Percentiles rank a stretch among this genome's conserved stretches.
These are phyloP conservation scores for Polyporus tsugae DNA, from an alignment of 1,284 basidiomycete genomes.

Conservation along the genomic window DNA sequence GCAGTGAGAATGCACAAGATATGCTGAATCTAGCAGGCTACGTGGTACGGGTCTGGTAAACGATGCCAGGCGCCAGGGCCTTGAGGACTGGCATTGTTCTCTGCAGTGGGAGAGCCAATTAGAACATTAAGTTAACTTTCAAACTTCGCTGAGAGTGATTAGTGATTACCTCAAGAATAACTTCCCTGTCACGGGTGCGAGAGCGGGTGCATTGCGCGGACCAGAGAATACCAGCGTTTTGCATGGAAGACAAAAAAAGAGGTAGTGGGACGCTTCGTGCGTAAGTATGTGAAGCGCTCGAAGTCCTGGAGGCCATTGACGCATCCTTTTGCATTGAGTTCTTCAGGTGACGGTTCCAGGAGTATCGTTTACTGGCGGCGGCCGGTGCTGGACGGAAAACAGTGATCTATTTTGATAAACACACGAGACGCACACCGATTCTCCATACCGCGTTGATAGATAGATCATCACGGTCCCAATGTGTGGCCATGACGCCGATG, in stretches of 20 bases:
- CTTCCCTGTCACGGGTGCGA: background rate
- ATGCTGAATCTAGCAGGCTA: background rate
- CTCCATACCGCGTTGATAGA: background rate
- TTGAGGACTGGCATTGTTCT: background rate
- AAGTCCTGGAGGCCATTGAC: background rate
- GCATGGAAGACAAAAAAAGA: constrained; percentile 12
- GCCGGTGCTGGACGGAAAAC: constrained; percentile 6
- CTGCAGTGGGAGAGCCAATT: background rate
- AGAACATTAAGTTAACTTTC: background rate
- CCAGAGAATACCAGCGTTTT: background rate
- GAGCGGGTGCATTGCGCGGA: background rate
- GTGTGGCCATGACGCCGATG: constrained; percentile 6
- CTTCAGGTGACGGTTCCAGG: background rate
- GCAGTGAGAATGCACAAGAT: constrained; percentile 15
- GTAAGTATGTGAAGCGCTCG: background rate
- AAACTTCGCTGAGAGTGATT: constrained; percentile 3
- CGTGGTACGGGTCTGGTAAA: background rate
- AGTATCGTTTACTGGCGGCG: constrained; percentile 8
- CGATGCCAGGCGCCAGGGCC: background rate
- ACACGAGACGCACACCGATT: background rate
- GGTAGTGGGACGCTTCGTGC: background rate
- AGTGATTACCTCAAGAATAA: background rate
- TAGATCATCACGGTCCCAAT: background rate
- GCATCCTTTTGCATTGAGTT: constrained; percentile 1
- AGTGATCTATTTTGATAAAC: background rate